Evolutionary conservation across 2,329 filamentous ascomycete genomes (phyloP).

Genomic region (Fusarium continuum): DNA sequence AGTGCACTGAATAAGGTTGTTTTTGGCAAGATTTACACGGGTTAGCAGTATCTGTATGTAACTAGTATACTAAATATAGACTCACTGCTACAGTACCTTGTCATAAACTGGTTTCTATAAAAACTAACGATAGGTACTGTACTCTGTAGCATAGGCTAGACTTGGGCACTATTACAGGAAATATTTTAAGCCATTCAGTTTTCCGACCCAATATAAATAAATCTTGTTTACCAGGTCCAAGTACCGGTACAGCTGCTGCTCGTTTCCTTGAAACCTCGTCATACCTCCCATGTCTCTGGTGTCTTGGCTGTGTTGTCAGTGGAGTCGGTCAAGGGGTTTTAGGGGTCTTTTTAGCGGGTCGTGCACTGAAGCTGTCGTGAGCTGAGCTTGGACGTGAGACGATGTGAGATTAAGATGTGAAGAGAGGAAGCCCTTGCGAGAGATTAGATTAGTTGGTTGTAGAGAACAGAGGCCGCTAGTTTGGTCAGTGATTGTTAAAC

Average conservation of each 20-base stretch:
- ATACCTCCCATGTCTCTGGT: background rate
- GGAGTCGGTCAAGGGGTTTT: background rate
- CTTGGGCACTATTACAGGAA: too few species aligned
- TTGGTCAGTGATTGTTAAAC: background rate
- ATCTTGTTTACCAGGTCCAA: background rate
- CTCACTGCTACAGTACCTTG: too few species aligned
- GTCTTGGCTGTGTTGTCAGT: conserved; percentile 16
- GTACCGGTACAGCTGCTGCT: background rate
- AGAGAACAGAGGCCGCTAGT: background rate
- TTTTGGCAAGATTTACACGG: background rate
- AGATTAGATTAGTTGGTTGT: background rate
- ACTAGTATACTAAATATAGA: conserved; percentile 1
- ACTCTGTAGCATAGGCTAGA: too few species aligned
- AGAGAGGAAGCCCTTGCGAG: background rate
- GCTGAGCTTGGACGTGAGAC: conserved; percentile 8
- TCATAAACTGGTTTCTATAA: too few species aligned
- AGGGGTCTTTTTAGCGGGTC: conserved; percentile 14
- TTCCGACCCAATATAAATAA: background rate
- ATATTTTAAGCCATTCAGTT: too few species aligned
- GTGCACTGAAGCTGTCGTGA: conserved; percentile 20
- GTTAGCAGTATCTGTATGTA: background rate
- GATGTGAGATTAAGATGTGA: conserved; percentile 2
- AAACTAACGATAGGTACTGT: too few species aligned
- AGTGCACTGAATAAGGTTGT: background rate
- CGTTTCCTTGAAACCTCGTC: conserved; percentile 5